phyloP scores from a whole-genome alignment of 352 stramenopile genomes.

The Lagenidium sp. region DNA sequence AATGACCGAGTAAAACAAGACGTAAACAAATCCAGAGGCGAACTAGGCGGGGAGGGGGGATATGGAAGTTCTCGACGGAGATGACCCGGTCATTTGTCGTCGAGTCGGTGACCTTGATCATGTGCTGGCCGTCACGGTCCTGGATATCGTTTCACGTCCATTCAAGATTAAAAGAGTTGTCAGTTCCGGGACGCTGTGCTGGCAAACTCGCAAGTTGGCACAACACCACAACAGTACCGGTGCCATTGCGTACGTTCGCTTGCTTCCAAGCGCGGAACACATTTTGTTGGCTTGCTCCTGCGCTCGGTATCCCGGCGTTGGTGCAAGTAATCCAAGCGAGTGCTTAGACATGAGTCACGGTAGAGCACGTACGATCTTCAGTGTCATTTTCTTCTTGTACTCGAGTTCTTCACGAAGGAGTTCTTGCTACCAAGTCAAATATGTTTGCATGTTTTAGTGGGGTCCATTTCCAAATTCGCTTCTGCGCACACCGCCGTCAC shows the following conservation, averaged over 20 bases:
- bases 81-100: conserved; percentile 32
- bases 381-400: conserved; percentile 62
- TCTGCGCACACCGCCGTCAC: no score
- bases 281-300: conserved; percentile 78
- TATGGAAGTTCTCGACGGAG: conserved; percentile 71
- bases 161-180: not conserved
- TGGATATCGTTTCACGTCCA: no score
- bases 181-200: not conserved
- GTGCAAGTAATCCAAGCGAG: no score
- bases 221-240: no score
- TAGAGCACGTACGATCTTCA: conserved; percentile 38
- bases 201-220: no score
- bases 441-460: not conserved
- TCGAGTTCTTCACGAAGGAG: conserved; percentile 51
- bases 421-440: conserved; percentile 20
- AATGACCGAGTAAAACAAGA: no score
- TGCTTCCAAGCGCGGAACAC: conserved; percentile 26
- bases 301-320: not conserved
- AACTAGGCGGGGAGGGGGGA: no score
- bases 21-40: no score
- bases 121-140: conserved; percentile 61
- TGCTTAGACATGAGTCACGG: not conserved
- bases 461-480: not conserved
- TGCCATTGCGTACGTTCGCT: conserved; percentile 34
- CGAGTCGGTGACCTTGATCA: conserved; percentile 47